phyloP scores from a whole-genome alignment of 106 monocot genomes.

The Acanthochlamys bracteata region DNA sequence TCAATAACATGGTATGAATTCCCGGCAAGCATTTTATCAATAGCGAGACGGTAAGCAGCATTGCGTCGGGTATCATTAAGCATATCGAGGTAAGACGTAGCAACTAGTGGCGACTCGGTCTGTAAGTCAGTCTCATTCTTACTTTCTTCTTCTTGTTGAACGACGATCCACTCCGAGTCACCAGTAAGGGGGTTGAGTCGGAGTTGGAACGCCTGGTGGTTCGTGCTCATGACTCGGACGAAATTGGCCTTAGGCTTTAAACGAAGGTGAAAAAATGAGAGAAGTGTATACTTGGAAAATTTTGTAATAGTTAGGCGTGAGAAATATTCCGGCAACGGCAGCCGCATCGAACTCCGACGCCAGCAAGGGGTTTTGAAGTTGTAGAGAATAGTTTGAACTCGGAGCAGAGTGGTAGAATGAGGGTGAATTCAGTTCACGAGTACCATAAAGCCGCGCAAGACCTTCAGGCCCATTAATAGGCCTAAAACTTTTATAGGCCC shows the following conservation, averaged over 20 bases:
- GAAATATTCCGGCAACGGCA: neutral
- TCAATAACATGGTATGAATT: constrained; percentile 39
- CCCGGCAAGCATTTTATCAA: constrained; percentile 53
- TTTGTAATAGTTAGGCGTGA: neutral
- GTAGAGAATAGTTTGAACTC: too few relatives aligned
- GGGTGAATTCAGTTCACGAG: too few relatives aligned
- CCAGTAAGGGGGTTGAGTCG: constrained; percentile 73
- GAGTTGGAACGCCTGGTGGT: constrained; percentile 62
- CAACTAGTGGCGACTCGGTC: constrained; percentile 26
- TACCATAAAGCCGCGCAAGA: too few relatives aligned
- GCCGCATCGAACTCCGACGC: too few relatives aligned
- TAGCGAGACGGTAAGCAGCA: constrained; percentile 58
- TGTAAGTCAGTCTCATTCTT: neutral
- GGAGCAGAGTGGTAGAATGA: too few relatives aligned
- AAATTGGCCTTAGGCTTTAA: neutral
- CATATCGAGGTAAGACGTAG: constrained; percentile 97
- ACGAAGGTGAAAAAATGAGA: constrained; percentile 1
- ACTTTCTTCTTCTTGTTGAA: constrained; percentile 35
- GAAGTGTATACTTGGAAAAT: constrained; percentile 1
- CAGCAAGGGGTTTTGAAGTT: too few relatives aligned
- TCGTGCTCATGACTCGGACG: constrained; percentile 6
- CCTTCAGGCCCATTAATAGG: too few relatives aligned
- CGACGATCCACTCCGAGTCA: constrained; percentile 84
- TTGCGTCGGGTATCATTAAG: constrained; percentile 80
- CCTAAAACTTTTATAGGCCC: too few relatives aligned